Base-by-base conservation (phyloP, 176 grass and related monocot genomes). In the Areca catechu region DNA sequence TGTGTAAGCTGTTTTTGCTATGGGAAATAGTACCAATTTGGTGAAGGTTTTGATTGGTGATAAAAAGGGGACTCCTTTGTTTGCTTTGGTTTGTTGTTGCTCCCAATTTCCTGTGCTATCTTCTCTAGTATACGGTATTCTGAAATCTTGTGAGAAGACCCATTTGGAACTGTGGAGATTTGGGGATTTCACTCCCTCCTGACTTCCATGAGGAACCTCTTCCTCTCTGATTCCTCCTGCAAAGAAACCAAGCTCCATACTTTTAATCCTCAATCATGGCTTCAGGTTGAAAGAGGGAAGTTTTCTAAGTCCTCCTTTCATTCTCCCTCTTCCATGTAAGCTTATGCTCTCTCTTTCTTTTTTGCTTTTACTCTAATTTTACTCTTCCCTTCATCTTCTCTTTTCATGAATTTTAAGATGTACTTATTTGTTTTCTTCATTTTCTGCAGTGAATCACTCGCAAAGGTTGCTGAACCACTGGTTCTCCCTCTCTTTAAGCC, bases 151-250 rank as follows among this genome's bases (percentile, higher is more conserved):
- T 43, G 34, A 43, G 34, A 43, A 43, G 34, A 10, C 9, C 1
- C 9, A 43, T 54, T 51, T 24, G 19, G 65, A n/a, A 60, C 20
- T 68, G 51, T 27, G 53, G 55, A 66, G 73, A 18, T 67, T 55
- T 43, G 62, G 70, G 73, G 23, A 56, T 71, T 82, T 61, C 59
- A 73, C 22, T 76, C 53, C 53, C 60, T 57, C 60, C 74, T 77
- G 79, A 78, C 74, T 68, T 62, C 61, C 58, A 98, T 97, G 93
- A 97, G 87, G 83, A 97, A 88, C 75, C 75, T 97, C 68, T 97
- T 97, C 77, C 81, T 88, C 75, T 86, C 89, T 68, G 87, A 92
- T 61, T 82, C 82, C 16, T 51, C 74, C 70, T 92, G 66, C 70
- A 88, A 87, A 73, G 93, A 92, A 77, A 91, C 93, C 28, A 84